Base-by-base conservation (phyloP, 73 alveolate species). In the Stentor roeselii region DNA sequence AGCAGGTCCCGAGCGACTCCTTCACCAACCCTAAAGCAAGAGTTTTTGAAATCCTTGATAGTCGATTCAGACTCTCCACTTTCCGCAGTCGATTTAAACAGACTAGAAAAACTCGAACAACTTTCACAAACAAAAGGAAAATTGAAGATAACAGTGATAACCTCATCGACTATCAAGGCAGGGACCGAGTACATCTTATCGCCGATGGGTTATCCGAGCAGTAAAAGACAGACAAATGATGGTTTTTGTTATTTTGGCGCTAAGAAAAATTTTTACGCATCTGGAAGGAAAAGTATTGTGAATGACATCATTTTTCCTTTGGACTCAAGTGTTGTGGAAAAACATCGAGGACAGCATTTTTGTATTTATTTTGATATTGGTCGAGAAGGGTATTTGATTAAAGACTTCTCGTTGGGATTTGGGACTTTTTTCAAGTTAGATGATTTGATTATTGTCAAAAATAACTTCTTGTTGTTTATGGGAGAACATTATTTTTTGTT, bases 291-390 rank as follows among this genome's bases (percentile, higher is more conserved):
- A n/a, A n/a, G n/a, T 50, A 75, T 82, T 2, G 67, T 88, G 34
- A 91, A 91, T 75, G 96, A 91, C 58, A 84, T 88, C 60, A 60
- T 84, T n/a, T 85, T 91, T n/a, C 94, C 94, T 35, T 32, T 90
- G 1, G 96, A 91, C 39, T 85, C 78, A 36, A 89, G 87, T 31
- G 36, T 86, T 1, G 91, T 42, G 36, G 91, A 87, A 60, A 84
- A 86, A 36, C 91, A 85, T 75, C 88, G 88, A 83, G 96, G 92
- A n/a, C 85, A 92, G 75, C 93, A 92, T 85, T 94, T 94, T 3
- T 76, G 85, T 58, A 88, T 91, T 11, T 84, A 61, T 27, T 91
- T 80, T 82, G 82, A 38, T 39, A 3, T 83, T 30, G 92, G 82
- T 0, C 58, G 59, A 41, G 42, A 42, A 4, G 59, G 42, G 42